Base-by-base conservation (phyloP, 768 basidiomycete genomes). In the Floccularia luteovirens region DNA sequence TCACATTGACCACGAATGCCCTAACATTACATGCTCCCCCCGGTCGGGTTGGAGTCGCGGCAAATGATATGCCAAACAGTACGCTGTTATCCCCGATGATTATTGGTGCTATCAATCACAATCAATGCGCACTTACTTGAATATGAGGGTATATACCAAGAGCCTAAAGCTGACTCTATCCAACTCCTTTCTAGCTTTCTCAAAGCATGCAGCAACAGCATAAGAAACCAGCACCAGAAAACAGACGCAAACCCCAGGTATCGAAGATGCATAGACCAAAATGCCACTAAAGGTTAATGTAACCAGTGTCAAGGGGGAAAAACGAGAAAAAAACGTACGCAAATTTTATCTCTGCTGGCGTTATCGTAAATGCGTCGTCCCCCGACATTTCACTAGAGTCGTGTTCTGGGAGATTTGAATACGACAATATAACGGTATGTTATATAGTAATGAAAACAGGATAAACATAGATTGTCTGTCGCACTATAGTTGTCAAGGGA, bases 81-180 rank as follows among this genome's bases (percentile, higher is more conserved):
- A 56, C 48, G 16, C 52, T 56, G n/a, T n/a, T n/a, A n/a, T n/a
- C n/a, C 7, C 25, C n/a, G 21, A 37, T 37, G 36, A 20, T 7
- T 12, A 20, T 23, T 23, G 36, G 13, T n/a, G n/a, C n/a, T 20
- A 37, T 3, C 12, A 19, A 37, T 21, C 7, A 38, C 24, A 10
- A 47, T 12, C 13, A 34, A 37, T 28, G 22, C 31, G 31, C 20
- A 38, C 43, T 4, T 45, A 54, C 53, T 54, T 48, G 41, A 37
- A 48, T 12, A 50, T 25, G 17, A 54, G 35, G 11, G 53, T 37
- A 33, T 49, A 49, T 7, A 43, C 36, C 3, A 54, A 42, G 14
- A 54, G 44, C 14, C 52, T 48, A 39, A 54, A 54, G 24, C 48
- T 51, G 43, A 54, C 52, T 14, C 52, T 50, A 40, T 54, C 48